A percentile compares a stretch with the other conserved stretches of the same genome.
phyloP scores from a whole-genome alignment of 805 yeast species.

The Wickerhamiella dianesei region DNA sequence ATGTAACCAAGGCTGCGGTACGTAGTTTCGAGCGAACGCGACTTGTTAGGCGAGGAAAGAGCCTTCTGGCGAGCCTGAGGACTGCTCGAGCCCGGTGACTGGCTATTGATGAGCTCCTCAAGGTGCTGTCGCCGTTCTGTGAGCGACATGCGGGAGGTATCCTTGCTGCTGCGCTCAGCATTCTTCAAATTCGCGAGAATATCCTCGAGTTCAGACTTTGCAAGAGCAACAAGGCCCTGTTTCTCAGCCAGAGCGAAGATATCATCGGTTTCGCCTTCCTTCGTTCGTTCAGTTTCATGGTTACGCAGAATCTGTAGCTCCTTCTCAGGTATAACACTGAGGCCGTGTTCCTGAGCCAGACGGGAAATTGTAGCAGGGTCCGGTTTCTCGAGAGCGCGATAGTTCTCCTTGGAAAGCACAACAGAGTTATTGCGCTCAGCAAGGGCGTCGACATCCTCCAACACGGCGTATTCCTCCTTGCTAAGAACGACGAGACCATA shows the following conservation, averaged over 20 bases:
- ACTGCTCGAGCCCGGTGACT: slow-evolving; percentile 3
- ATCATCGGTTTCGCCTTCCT: background rate
- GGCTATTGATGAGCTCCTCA: slow-evolving; percentile 19
- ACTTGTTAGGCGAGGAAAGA: slow-evolving; percentile 8
- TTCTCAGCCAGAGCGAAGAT: slow-evolving; percentile 20
- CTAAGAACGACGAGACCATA: slow-evolving; percentile 6
- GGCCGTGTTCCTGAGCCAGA: slow-evolving; percentile 15
- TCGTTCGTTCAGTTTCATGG: background rate
- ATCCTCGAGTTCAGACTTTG: slow-evolving; percentile 18
- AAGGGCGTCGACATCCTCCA: slow-evolving; percentile 13
- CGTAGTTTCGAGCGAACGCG: slow-evolving; percentile 22
- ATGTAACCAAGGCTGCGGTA: slow-evolving; percentile 24
- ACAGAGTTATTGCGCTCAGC: slow-evolving; percentile 8
- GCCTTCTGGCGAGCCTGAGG: slow-evolving; percentile 6
- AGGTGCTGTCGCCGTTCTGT: slow-evolving; percentile 23
- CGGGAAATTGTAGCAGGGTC: slow-evolving; percentile 12
- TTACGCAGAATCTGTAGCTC: slow-evolving; percentile 21
- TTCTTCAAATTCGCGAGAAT: slow-evolving; percentile 6
- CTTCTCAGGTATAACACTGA: slow-evolving; percentile 15
- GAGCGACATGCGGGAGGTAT: slow-evolving; percentile 10
- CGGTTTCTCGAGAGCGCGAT: slow-evolving; percentile 13
- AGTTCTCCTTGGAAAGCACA: slow-evolving; percentile 6
- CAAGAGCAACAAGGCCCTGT: slow-evolving; percentile 15
- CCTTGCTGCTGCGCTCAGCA: slow-evolving; percentile 3
- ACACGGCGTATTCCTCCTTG: slow-evolving; percentile 4